These are phyloP conservation scores for Maudiozyma saulgeensis DNA, from an alignment of 805 yeast genomes.

Conservation along the genomic window DNA sequence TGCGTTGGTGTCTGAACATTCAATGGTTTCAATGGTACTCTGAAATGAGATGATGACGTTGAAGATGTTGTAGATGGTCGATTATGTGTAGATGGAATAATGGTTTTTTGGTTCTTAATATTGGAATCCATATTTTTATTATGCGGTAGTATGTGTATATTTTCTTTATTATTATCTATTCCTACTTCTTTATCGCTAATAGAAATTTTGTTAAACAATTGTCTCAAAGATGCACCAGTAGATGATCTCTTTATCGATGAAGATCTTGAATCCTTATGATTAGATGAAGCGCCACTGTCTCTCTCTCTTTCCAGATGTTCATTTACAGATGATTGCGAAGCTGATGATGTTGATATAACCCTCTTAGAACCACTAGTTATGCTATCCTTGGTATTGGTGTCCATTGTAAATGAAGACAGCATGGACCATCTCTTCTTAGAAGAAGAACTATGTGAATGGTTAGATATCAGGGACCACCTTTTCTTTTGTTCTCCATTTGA, in stretches of 20 bases:
- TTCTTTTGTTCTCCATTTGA: constrained; percentile 4
- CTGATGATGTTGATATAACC: constrained; percentile 1
- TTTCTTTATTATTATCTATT: constrained; percentile 11
- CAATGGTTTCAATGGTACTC: constrained; percentile 11
- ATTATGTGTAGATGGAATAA: not conserved
- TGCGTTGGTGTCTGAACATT: constrained; percentile 1
- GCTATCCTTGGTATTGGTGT: constrained; percentile 4
- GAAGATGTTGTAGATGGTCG: not conserved
- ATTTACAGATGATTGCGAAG: constrained; percentile 8
- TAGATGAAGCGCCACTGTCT: not conserved
- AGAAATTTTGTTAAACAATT: constrained; percentile 22
- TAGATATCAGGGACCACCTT: constrained; percentile 26
- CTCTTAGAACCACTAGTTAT: not conserved
- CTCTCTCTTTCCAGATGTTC: not conserved
- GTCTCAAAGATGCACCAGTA: constrained; percentile 27
- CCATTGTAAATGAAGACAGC: constrained; percentile 18
- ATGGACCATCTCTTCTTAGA: constrained; percentile 28
- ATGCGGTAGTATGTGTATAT: not conserved
- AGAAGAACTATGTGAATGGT: constrained; percentile 14
- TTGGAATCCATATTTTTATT: not conserved
- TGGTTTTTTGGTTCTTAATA: not conserved
- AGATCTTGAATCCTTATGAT: not conserved
- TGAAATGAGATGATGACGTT: constrained; percentile 1
- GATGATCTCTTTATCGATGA: constrained; percentile 20
- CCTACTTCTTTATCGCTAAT: constrained; percentile 10